These are phyloP conservation scores for Boeremia exigua DNA, from an alignment of 2,329 filamentous ascomycete species.

Conservation along the genomic window DNA sequence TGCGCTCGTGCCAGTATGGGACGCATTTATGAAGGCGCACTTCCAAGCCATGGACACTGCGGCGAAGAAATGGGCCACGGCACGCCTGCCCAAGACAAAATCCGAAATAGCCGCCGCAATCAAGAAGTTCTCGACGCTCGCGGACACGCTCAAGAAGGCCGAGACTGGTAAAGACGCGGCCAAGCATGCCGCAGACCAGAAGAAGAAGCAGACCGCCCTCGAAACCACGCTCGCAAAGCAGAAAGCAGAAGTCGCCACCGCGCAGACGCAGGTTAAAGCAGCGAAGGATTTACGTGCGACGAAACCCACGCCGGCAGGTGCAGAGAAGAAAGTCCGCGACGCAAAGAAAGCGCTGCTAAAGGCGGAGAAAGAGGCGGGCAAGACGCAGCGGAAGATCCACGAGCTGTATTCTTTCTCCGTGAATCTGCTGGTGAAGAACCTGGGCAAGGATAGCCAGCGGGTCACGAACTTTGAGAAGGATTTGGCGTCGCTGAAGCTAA, in stretches of 20 bases:
- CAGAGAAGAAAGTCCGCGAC: neutral
- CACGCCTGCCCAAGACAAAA: neutral
- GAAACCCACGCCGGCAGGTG: neutral
- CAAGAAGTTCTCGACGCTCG: neutral
- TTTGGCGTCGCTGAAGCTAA: neutral
- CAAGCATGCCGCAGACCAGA: neutral
- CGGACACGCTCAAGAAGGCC: neutral
- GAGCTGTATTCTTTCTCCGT: neutral
- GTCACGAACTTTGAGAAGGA: neutral
- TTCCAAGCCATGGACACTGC: neutral
- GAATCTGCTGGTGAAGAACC: neutral
- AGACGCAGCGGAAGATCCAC: neutral
- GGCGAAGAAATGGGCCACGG: neutral
- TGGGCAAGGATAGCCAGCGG: neutral
- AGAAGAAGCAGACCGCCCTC: neutral
- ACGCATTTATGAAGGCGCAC: neutral
- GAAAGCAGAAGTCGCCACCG: neutral
- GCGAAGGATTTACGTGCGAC: neutral
- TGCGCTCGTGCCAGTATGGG: neutral
- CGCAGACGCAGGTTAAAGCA: neutral
- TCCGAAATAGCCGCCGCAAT: neutral
- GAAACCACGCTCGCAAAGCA: neutral
- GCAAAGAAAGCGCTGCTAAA: neutral
- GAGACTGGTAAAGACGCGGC: neutral
- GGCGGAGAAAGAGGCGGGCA: neutral